phyloP scores from a whole-genome alignment of 257 asterid genomes.

The Solanum bulbocastanum region DNA sequence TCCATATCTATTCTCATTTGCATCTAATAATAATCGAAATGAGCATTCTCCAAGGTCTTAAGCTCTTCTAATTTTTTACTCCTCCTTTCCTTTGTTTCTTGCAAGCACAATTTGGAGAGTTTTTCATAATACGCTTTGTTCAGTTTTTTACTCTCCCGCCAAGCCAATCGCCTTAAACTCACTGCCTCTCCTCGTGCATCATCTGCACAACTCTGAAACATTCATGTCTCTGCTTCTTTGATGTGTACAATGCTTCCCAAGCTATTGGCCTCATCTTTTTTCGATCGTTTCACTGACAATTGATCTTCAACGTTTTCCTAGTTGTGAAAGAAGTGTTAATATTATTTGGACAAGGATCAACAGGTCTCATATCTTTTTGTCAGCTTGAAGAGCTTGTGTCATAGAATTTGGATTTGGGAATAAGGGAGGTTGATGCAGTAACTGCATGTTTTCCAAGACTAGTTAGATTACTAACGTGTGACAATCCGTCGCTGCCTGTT shows the following conservation, averaged over 20 bases:
- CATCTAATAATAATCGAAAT: slow-evolving; percentile 69
- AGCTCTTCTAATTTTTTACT: slow-evolving; percentile 63
- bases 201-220: slow-evolving; percentile 79
- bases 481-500: slow-evolving; percentile 28
- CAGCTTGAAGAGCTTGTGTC: slow-evolving; percentile 6
- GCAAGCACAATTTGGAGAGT: slow-evolving; percentile 43
- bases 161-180: slow-evolving; percentile 39
- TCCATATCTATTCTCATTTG: slow-evolving; percentile 77
- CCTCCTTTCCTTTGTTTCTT: slow-evolving; percentile 53
- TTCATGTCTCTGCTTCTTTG: slow-evolving; percentile 80
- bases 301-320: slow-evolving; percentile 56
- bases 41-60: slow-evolving; percentile 57
- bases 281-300: slow-evolving; percentile 71
- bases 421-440: slow-evolving; percentile 20
- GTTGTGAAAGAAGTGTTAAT: slow-evolving; percentile 18
- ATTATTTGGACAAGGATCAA: slow-evolving; percentile 29
- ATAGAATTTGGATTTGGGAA: slow-evolving; percentile 39
- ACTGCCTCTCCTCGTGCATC: slow-evolving; percentile 76
- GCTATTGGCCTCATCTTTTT: slow-evolving; percentile 59
- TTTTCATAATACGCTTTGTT: slow-evolving; percentile 62
- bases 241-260: slow-evolving; percentile 62
- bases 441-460: slow-evolving; percentile 19
- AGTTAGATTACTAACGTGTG: not conserved
- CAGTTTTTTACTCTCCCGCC: slow-evolving; percentile 49
- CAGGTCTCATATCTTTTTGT: slow-evolving; percentile 17